A percentile compares a stretch with the other conserved stretches of the same genome.
phyloP scores from a whole-genome alignment of 108 stramenopile species.

The Nitzschia putrida region DNA sequence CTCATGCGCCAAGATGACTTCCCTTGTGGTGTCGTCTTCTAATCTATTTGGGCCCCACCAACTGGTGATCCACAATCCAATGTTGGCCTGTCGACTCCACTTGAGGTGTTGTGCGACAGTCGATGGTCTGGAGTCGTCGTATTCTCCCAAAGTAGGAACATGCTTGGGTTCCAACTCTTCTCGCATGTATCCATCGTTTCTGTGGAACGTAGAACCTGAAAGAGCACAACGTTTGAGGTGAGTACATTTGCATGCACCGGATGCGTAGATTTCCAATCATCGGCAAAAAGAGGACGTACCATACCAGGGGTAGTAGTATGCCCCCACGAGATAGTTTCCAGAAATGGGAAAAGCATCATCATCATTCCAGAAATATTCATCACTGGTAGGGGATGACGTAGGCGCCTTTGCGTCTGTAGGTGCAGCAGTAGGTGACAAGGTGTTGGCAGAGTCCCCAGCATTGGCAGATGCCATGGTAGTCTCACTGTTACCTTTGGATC shows the following conservation, averaged over 20 bases:
- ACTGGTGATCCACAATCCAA: slow-evolving; percentile 40
- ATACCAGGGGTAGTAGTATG: slow-evolving; percentile 60
- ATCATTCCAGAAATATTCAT: background rate
- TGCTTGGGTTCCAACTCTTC: slow-evolving; percentile 36
- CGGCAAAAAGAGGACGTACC: background rate
- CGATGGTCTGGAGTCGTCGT: slow-evolving; percentile 42
- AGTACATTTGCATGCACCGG: too few relatives aligned
- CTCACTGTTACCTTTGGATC: too few relatives aligned
- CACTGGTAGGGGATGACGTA: background rate
- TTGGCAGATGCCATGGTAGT: too few relatives aligned
- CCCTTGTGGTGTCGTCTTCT: slow-evolving; percentile 25
- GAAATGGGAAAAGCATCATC: background rate
- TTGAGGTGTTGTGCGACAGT: slow-evolving; percentile 42
- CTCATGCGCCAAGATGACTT: slow-evolving; percentile 34
- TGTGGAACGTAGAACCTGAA: slow-evolving; percentile 43
- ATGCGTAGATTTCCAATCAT: too few relatives aligned
- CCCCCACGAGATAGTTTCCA: slow-evolving; percentile 29
- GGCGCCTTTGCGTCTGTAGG: too few relatives aligned
- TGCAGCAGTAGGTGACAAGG: too few relatives aligned
- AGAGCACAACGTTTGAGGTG: too few relatives aligned
- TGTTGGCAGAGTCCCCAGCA: too few relatives aligned
- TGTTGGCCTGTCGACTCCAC: slow-evolving; percentile 54
- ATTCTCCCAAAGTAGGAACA: slow-evolving; percentile 43
- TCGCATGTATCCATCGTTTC: slow-evolving; percentile 38
- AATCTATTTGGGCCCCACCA: slow-evolving; percentile 45